Conservation (phyloP, 108 stramenopile genomes). For the Licmophora abbreviata region DNA sequence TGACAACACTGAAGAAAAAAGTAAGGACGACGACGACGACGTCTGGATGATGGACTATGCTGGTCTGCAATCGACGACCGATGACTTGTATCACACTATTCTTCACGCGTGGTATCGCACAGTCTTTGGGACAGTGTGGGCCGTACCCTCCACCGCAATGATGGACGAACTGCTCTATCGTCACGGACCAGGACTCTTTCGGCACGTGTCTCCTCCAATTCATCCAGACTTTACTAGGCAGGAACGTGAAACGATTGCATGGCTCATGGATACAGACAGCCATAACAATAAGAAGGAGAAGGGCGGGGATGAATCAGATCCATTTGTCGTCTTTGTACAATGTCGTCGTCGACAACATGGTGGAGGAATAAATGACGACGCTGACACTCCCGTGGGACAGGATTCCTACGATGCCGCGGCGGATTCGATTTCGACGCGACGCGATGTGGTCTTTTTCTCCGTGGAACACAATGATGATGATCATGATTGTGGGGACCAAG, state of each 20-base stretch:
- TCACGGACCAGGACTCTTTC: neutral
- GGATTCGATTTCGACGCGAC: neutral
- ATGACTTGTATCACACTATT: constrained; percentile 1
- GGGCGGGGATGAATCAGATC: neutral
- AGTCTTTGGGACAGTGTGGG: neutral
- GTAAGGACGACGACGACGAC: neutral
- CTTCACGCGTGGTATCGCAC: constrained; percentile 5
- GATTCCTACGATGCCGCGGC: neutral
- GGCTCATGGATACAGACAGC: neutral
- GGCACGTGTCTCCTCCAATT: constrained; percentile 1
- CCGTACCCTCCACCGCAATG: neutral
- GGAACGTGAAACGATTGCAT: neutral
- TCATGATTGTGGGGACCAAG: neutral
- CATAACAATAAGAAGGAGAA: no score
- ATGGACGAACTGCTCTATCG: neutral
- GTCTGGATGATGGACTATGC: neutral
- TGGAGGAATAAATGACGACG: neutral
- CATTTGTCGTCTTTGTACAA: constrained; percentile 1
- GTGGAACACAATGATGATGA: neutral
- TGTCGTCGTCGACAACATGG: neutral
- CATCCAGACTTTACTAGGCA: constrained; percentile 6
- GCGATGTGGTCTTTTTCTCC: constrained; percentile 1
- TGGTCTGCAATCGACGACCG: neutral
- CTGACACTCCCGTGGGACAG: neutral
- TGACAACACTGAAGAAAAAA: no score